Percentiles rank a stretch among this genome's conserved stretches.
phyloP scores from a whole-genome alignment of 73 alveolate species.

The Symbiodinium pilosum region DNA sequence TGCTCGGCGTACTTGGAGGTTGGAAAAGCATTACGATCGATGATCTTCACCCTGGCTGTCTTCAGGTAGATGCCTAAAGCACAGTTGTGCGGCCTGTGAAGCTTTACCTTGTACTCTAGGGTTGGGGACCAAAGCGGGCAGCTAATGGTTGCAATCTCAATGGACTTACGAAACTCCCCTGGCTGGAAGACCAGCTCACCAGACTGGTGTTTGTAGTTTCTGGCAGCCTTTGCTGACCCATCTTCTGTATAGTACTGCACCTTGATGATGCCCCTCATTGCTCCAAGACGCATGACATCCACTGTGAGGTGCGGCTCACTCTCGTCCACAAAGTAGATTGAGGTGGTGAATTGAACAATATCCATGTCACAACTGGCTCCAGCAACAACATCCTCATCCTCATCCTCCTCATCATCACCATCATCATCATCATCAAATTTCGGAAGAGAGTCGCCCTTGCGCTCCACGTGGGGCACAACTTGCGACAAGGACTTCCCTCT shows the following conservation, averaged over 20 bases:
- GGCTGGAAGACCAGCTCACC: slow-evolving; percentile 22
- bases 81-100: neutral
- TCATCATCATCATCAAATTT: too few species aligned
- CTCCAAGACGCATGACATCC: slow-evolving; percentile 58
- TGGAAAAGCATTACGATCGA: slow-evolving; percentile 39
- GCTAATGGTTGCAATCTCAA: slow-evolving; percentile 1
- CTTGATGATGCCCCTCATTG: slow-evolving; percentile 42
- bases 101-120: slow-evolving; percentile 43
- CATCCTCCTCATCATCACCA: slow-evolving; percentile 17
- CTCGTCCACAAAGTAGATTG: slow-evolving; percentile 67
- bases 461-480: too few species aligned
- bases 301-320: slow-evolving; percentile 44
- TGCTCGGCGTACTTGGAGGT: slow-evolving; percentile 38
- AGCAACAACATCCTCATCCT: neutral
- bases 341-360: slow-evolving; percentile 46
- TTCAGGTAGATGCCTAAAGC: slow-evolving; percentile 39
- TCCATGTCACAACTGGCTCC: too few species aligned
- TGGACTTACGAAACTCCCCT: slow-evolving; percentile 44
- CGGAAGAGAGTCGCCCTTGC: too few species aligned
- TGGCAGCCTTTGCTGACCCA: slow-evolving; percentile 65
- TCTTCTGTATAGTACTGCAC: slow-evolving; percentile 54
- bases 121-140: slow-evolving; percentile 52
- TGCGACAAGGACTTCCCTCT: too few species aligned
- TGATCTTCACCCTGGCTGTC: slow-evolving; percentile 48
- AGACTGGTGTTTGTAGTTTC: neutral